Evolutionary conservation across 805 yeast genomes (phyloP).

Genomic region (Candida easanensis): DNA sequence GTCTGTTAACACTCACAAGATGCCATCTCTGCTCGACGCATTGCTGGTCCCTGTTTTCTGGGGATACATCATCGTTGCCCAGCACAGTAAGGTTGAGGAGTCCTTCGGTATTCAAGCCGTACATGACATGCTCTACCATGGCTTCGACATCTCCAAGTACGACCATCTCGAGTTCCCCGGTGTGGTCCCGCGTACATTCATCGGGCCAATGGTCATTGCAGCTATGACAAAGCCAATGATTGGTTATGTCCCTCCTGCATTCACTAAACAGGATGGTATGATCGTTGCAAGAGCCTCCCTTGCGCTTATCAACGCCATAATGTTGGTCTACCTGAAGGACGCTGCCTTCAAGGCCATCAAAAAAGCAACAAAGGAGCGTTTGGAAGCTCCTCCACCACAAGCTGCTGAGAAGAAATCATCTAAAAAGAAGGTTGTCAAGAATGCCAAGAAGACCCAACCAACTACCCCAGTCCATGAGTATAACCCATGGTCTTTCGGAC

Average conservation of each 20-base stretch:
- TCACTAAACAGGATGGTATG: conserved; percentile 51
- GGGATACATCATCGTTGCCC: conserved; percentile 55
- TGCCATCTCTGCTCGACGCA: conserved; percentile 20
- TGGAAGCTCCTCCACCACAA: not conserved
- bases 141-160: conserved; percentile 44
- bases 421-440: conserved; percentile 8
- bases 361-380: not conserved
- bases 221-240: conserved; percentile 39
- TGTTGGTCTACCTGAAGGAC: conserved; percentile 48
- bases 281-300: conserved; percentile 53
- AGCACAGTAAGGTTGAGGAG: conserved; percentile 91
- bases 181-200: conserved; percentile 80
- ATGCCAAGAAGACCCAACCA: not conserved
- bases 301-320: conserved; percentile 58
- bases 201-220: conserved; percentile 63
- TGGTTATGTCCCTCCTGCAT: conserved; percentile 13
- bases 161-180: conserved; percentile 87
- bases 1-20: not conserved
- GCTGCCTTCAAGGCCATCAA: conserved; percentile 33
- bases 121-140: conserved; percentile 73
- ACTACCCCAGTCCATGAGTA: conserved; percentile 5
- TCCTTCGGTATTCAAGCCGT: conserved; percentile 89
- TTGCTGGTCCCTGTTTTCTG: conserved; percentile 45
- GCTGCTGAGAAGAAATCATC: conserved; percentile 12
- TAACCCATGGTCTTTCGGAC: conserved; percentile 33